phyloP scores from a whole-genome alignment of 2,329 filamentous ascomycete species.

The Pseudocercospora vitis region DNA sequence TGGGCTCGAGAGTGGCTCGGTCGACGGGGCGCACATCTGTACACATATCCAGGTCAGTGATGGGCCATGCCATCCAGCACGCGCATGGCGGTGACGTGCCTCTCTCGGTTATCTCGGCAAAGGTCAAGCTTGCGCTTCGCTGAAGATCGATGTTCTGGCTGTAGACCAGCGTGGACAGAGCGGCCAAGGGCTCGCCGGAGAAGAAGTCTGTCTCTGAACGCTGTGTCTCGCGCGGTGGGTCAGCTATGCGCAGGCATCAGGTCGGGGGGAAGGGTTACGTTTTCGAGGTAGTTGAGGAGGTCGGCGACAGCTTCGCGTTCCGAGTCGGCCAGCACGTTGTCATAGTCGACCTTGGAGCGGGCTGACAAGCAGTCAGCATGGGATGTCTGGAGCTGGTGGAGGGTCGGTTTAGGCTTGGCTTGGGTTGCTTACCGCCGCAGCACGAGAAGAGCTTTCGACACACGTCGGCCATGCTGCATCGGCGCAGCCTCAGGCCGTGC shows the following conservation, averaged over 20 bases:
- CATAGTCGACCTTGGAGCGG: constrained; percentile 49
- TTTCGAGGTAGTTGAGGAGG: constrained; percentile 91
- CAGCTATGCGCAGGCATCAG: constrained; percentile 22
- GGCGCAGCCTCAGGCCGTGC: constrained; percentile 23
- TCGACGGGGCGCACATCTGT: constrained; percentile 95
- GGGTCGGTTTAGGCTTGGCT: not conserved
- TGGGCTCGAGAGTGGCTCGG: constrained; percentile 90
- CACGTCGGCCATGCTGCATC: constrained; percentile 33
- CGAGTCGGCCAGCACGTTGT: constrained; percentile 72
- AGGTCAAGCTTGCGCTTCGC: constrained; percentile 93
- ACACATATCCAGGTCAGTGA: constrained; percentile 16
- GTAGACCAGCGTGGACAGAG: constrained; percentile 92
- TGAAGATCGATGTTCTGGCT: constrained; percentile 98
- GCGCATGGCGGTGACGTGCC: no score
- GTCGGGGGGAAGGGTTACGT: constrained; percentile 57
- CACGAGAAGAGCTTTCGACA: constrained; percentile 38
- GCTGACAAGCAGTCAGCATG: constrained; percentile 31
- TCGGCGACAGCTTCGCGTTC: constrained; percentile 97
- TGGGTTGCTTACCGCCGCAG: constrained; percentile 33
- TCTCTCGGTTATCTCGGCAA: constrained; percentile 98
- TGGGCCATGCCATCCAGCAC: not conserved
- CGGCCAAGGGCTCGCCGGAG: constrained; percentile 87
- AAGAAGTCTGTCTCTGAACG: constrained; percentile 98
- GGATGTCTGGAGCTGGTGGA: not conserved
- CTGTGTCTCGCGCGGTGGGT: constrained; percentile 53